Evolutionary conservation across 2,329 filamentous ascomycete genomes (phyloP).

Genomic region (Pseudonectria buxi): DNA sequence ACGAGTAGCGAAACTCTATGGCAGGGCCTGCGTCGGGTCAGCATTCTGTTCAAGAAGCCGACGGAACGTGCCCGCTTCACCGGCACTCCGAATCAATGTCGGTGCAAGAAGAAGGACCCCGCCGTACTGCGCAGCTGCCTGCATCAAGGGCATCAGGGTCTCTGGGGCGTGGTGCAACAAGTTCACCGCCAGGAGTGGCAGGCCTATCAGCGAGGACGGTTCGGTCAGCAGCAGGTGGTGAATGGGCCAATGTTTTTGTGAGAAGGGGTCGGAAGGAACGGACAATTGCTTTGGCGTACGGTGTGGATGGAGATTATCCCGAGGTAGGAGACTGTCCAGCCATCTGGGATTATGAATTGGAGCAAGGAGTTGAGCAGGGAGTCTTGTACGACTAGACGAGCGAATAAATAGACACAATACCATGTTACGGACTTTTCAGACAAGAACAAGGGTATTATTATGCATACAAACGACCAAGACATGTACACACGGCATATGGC

Average conservation of each 20-base stretch:
- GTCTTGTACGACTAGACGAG: too few species aligned
- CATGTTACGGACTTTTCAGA: too few species aligned
- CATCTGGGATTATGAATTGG: too few species aligned
- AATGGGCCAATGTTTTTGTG: constrained; percentile 4
- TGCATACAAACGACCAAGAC: too few species aligned
- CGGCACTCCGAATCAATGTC: constrained; percentile 22
- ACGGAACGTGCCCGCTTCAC: constrained; percentile 18
- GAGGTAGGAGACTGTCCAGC: too few species aligned
- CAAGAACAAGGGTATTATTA: too few species aligned
- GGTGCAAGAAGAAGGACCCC: constrained; percentile 19
- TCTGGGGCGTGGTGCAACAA: constrained; percentile 26
- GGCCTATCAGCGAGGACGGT: constrained; percentile 14
- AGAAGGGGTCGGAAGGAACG: background rate
- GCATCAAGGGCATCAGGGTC: constrained; percentile 18
- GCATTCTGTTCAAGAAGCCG: constrained; percentile 22
- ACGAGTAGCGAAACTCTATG: constrained; percentile 12
- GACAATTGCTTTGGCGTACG: too few species aligned
- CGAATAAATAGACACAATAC: too few species aligned
- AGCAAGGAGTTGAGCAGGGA: too few species aligned
- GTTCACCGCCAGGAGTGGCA: constrained; percentile 19
- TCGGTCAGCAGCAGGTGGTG: constrained; percentile 17
- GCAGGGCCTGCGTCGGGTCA: constrained; percentile 24
- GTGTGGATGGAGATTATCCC: too few species aligned
- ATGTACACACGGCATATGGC: too few species aligned
- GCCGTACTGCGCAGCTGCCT: constrained; percentile 20